Evolutionary conservation across 164 flowering plant genomes (phyloP), one percentile per base, ranked within the genome.

Genomic region (Akebia trifoliata): DNA sequence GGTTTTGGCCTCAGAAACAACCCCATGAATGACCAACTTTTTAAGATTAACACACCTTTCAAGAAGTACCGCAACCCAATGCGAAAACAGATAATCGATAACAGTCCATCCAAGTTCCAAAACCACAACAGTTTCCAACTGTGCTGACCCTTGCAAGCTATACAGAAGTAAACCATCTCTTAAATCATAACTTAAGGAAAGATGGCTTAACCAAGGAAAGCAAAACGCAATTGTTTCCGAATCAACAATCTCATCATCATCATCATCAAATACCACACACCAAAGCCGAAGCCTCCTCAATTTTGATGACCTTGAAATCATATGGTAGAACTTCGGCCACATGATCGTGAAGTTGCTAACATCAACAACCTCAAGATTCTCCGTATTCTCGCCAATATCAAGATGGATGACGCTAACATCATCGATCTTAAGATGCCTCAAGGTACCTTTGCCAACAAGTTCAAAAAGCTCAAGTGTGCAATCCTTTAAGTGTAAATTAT

Each of bases 91-190:
- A 63, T 83, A 83, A 65, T 51, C 73, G 37, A 89, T 76, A 14
- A 75, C 74, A 20, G 80, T 80, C 92, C 95, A 92, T 12, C 96
- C 96, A 63, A 92, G 81, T 63, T 86, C 95, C 71, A 88, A 64
- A 7, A 81, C 76, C 56, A 63, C 65, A 47, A 92, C 84, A 74
- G 85, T 86, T 54, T 74, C 75, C 71, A 88, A 53, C 20, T 29
- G 65, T 18, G 83, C 70, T 18, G 81, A 69, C 3, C 89, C 95
- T 49, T 80, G 89, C 63, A 82, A 57, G 6, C 84, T 76, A 69
- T 82, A 75, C 24, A 75, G 81, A 71, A 86, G 66, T 29, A 77
- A 55, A 15, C 78, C 78, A 68, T 81, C 91, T 65, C 74, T 81
- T 39, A 86, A 67, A 64, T 87, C 91, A 70, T 85, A 87, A 65